Conservation (phyloP, 2,329 filamentous ascomycete genomes). For the Epichloe amarillans region DNA sequence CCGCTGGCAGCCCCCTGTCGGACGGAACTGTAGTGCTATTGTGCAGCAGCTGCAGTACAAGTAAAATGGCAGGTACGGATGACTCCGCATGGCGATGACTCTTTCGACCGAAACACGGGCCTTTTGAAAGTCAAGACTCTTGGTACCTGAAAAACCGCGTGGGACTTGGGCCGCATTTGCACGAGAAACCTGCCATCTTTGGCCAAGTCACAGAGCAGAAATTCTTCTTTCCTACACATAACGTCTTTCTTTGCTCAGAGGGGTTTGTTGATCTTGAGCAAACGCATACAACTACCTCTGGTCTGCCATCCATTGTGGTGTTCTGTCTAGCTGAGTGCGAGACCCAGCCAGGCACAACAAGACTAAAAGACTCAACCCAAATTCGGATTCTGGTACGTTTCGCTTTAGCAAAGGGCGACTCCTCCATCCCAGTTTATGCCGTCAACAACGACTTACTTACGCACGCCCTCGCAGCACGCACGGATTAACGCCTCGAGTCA, state of each 20-base stretch:
- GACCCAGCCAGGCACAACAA: background rate
- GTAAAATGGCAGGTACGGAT: background rate
- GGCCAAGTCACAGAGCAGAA: background rate
- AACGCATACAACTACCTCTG: background rate
- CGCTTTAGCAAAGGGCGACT: background rate
- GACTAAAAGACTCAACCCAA: background rate
- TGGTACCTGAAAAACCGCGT: constrained; percentile 3
- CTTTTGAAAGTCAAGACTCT: background rate
- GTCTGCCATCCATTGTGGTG: background rate
- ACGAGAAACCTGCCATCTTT: background rate
- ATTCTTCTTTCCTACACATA: background rate
- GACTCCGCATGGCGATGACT: background rate
- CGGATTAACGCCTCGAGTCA: background rate
- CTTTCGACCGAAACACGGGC: background rate
- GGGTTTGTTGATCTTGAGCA: background rate
- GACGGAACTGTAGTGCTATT: background rate
- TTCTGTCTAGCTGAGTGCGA: background rate
- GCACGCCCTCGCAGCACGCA: background rate
- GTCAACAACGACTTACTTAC: background rate
- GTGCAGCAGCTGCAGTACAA: background rate
- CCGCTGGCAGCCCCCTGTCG: background rate
- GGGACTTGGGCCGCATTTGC: constrained; percentile 5
- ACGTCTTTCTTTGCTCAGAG: background rate
- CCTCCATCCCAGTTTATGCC: background rate
- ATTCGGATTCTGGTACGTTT: background rate